These are phyloP conservation scores for Fusarium transvaalense DNA, from an alignment of 2,329 filamentous ascomycete species.

Conservation along the genomic window DNA sequence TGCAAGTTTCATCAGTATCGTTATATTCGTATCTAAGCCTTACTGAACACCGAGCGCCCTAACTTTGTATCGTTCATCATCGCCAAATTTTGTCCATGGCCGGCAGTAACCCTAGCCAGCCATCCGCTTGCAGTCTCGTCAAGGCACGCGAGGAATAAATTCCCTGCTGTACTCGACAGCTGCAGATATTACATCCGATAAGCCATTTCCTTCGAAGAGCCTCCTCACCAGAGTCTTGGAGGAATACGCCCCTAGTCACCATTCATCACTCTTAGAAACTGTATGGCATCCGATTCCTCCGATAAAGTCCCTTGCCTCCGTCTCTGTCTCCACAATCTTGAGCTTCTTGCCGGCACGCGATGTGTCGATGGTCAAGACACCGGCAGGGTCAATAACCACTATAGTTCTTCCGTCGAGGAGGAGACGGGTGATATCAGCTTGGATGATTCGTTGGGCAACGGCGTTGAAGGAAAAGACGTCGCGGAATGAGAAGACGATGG, in stretches of 20 bases:
- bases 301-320: slow-evolving; percentile 48
- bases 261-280: slow-evolving; percentile 43
- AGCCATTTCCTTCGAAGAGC: slow-evolving; percentile 9
- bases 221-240: slow-evolving; percentile 11
- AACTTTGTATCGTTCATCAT: neutral
- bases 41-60: slow-evolving; percentile 5
- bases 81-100: neutral
- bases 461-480: slow-evolving; percentile 51
- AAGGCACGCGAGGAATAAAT: neutral
- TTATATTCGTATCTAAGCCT: slow-evolving; percentile 4
- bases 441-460: slow-evolving; percentile 49
- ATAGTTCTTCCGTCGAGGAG: slow-evolving; percentile 45
- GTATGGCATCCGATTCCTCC: slow-evolving; percentile 50
- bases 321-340: slow-evolving; percentile 44
- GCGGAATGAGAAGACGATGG: slow-evolving; percentile 51
- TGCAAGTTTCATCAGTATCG: slow-evolving; percentile 1
- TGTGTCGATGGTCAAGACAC: slow-evolving; percentile 43
- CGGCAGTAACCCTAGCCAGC: neutral
- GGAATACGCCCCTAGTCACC: slow-evolving; percentile 29
- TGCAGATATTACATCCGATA: slow-evolving; percentile 5
- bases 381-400: slow-evolving; percentile 50
- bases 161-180: neutral
- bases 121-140: neutral
- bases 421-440: slow-evolving; percentile 48
- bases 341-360: slow-evolving; percentile 21